A percentile compares a stretch with the other conserved stretches of the same genome.
Conservation (phyloP, 208 protist genomes). For the Vickermania ingenoplastis region DNA sequence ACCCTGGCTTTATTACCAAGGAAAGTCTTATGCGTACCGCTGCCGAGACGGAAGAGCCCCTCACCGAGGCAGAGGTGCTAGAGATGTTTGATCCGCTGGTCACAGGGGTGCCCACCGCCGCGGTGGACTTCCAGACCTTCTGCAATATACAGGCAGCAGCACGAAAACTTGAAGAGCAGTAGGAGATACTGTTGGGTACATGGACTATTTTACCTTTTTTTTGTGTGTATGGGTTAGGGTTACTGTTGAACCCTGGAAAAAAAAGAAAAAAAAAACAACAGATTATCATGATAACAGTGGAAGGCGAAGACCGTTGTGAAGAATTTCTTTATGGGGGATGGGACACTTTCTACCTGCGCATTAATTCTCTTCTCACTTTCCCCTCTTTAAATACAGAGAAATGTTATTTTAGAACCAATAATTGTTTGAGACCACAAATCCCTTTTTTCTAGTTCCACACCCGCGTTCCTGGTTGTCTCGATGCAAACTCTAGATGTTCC, state of each 20-base stretch:
- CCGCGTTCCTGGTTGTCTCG: too few relatives aligned
- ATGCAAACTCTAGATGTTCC: too few relatives aligned
- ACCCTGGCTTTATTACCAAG: conserved; percentile 74
- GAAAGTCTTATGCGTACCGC: conserved; percentile 52
- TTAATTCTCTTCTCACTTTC: too few relatives aligned
- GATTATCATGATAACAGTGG: too few relatives aligned
- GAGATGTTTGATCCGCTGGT: conserved; percentile 84
- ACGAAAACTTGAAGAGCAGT: conserved; percentile 22
- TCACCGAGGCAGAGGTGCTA: conserved; percentile 65
- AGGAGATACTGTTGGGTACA: conserved; percentile 1
- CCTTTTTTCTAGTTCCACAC: too few relatives aligned
- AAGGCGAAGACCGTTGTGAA: too few relatives aligned
- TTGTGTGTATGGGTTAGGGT: not conserved
- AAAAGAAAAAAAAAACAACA: too few relatives aligned
- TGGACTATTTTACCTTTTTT: not conserved
- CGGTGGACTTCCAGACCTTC: conserved; percentile 74
- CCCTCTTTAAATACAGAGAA: too few relatives aligned
- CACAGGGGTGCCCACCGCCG: conserved; percentile 52
- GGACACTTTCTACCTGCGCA: too few relatives aligned
- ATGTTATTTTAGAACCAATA: too few relatives aligned
- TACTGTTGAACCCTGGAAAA: not conserved
- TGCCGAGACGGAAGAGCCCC: conserved; percentile 42
- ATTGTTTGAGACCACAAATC: too few relatives aligned
- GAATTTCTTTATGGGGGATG: too few relatives aligned
- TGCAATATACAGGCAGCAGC: conserved; percentile 38